Evolutionary conservation across 805 yeast species (phyloP).

Genomic region (Lipomyces sp.): DNA sequence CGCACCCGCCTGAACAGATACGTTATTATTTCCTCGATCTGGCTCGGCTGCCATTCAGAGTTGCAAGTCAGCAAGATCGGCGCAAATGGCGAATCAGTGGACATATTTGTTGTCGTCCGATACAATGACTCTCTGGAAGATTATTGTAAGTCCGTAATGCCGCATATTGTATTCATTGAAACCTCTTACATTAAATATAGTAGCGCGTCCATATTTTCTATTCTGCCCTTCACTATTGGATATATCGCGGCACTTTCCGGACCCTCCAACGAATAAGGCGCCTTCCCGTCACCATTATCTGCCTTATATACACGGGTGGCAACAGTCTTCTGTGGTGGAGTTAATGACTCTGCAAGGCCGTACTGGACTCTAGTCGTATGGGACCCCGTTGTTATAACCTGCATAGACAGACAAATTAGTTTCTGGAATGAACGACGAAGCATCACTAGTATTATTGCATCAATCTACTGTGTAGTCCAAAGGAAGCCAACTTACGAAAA

Average conservation of each 20-base stretch:
- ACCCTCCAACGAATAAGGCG: constrained; percentile 49
- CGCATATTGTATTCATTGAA: constrained; percentile 28
- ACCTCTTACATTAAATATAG: constrained; percentile 58
- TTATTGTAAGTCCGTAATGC: constrained; percentile 31
- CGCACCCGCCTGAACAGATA: constrained; percentile 75
- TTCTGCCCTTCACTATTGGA: constrained; percentile 69
- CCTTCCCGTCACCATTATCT: constrained; percentile 45
- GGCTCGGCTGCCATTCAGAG: constrained; percentile 67
- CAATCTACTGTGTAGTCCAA: neutral
- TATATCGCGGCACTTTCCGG: constrained; percentile 54
- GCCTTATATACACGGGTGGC: constrained; percentile 76
- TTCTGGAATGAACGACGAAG: neutral
- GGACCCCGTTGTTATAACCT: constrained; percentile 81
- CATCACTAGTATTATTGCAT: neutral
- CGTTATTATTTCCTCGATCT: constrained; percentile 71
- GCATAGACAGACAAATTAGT: neutral
- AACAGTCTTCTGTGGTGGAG: constrained; percentile 74
- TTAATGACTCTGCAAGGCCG: constrained; percentile 72
- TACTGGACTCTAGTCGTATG: constrained; percentile 72
- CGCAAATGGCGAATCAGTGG: constrained; percentile 49
- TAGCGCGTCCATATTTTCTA: constrained; percentile 72
- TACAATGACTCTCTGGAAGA: constrained; percentile 53
- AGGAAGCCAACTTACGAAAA: constrained; percentile 42
- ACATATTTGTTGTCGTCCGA: constrained; percentile 50
- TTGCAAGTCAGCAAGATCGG: constrained; percentile 74